Evolutionary conservation across 768 basidiomycete species (phyloP).

Genomic region (Strobilomyces echinocephalus): DNA sequence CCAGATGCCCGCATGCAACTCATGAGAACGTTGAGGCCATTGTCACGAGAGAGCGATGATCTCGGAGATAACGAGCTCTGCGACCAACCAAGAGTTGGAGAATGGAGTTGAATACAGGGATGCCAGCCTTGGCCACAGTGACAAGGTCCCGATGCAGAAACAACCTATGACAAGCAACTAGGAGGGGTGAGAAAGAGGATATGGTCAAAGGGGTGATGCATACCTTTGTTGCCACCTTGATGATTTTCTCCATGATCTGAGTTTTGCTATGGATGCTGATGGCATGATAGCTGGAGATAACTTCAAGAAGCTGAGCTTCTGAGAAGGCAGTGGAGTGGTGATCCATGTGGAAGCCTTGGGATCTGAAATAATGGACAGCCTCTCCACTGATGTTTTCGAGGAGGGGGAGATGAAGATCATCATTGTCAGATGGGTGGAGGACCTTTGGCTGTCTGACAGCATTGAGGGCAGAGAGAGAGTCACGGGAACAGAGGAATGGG

Average conservation of each 20-base stretch:
- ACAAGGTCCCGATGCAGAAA: slow-evolving; percentile 95
- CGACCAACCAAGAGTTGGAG: slow-evolving; percentile 97
- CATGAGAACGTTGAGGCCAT: slow-evolving; percentile 80
- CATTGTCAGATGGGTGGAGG: slow-evolving; percentile 79
- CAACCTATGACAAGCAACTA: slow-evolving; percentile 96
- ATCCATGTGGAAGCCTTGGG: slow-evolving; percentile 89
- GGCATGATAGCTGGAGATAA: slow-evolving; percentile 82
- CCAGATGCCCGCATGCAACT: slow-evolving; percentile 89
- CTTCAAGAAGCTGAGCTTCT: slow-evolving; percentile 87
- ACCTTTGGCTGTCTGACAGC: slow-evolving; percentile 56
- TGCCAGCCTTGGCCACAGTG: slow-evolving; percentile 79
- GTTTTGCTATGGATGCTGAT: slow-evolving; percentile 98
- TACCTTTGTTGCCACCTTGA: slow-evolving; percentile 84
- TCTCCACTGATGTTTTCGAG: slow-evolving; percentile 95
- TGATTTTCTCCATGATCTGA: slow-evolving; percentile 85
- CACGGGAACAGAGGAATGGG: slow-evolving; percentile 36
- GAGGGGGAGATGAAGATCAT: slow-evolving; percentile 73
- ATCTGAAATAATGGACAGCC: slow-evolving; percentile 74
- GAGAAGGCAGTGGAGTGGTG: slow-evolving; percentile 78
- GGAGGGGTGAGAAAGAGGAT: not conserved
- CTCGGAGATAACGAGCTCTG: slow-evolving; percentile 94
- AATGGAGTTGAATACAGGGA: slow-evolving; percentile 99
- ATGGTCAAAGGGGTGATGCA: slow-evolving; percentile 14
- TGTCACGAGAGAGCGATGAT: slow-evolving; percentile 93
- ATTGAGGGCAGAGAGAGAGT: slow-evolving; percentile 31